phyloP scores from a whole-genome alignment of 345 rosid genomes.

The Citrus sp. region DNA sequence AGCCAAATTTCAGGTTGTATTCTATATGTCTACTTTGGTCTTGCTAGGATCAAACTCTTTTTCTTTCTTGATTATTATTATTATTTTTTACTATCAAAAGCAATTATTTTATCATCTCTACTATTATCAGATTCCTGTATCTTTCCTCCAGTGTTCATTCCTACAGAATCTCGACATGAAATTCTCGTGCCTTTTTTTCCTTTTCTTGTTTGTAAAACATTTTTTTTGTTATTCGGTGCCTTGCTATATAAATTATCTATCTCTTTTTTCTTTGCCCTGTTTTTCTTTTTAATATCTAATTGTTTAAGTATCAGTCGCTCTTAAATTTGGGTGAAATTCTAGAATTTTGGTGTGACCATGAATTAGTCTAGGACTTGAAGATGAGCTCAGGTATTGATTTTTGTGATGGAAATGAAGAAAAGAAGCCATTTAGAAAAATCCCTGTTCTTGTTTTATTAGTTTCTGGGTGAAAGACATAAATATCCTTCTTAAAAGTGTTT shows the following conservation, averaged over 20 bases:
- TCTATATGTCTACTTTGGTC: conserved; percentile 5
- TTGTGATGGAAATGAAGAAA: not conserved
- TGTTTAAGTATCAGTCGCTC: conserved; percentile 3
- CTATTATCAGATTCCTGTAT: not conserved
- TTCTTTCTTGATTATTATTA: not conserved
- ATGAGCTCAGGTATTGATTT: not conserved
- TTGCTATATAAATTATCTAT: not conserved
- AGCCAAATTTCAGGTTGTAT: conserved; percentile 51
- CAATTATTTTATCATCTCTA: not conserved
- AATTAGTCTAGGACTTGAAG: conserved; percentile 1
- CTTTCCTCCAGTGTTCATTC: not conserved
- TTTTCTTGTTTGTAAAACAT: not conserved
- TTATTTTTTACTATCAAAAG: not conserved
- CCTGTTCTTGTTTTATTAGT: not conserved
- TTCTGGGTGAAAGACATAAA: not conserved
- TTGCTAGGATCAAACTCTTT: not conserved
- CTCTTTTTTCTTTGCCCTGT: not conserved
- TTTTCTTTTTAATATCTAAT: not conserved
- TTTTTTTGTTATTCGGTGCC: not conserved
- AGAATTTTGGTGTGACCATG: not conserved
- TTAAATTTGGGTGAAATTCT: not conserved
- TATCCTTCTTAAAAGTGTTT: not conserved
- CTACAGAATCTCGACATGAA: not conserved
- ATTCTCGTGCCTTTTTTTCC: not conserved
- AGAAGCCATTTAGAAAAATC: not conserved